Base-by-base conservation (phyloP, 23 red algal species). In the Pyropia haitanensis region DNA sequence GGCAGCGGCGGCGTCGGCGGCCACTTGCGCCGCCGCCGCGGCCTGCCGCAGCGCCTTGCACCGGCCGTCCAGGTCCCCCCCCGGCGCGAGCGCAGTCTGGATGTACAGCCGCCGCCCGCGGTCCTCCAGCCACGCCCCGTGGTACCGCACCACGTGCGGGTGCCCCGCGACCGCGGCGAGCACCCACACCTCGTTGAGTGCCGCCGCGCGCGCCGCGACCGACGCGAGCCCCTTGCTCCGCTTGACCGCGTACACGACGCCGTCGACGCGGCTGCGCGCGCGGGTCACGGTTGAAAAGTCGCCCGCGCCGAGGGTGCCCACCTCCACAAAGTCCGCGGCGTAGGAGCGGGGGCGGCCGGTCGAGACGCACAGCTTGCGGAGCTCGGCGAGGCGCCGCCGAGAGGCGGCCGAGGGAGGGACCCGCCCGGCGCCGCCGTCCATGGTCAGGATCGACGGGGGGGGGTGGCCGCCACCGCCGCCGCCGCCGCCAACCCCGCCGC, bases 201-300 rank as follows among this genome's bases (percentile, higher is more conserved):
- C 82, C 25, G 79, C 80, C 64, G 50, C 64, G 19, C 79, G 63
- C n/a, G 49, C 29, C 19, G 72, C 53, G 58, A 76, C 64, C 22
- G 58, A 51, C 34, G 63, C 28, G 27, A 98, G 66, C 8, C 48
- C 51, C 22, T 59, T 81, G 61, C 79, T 88, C 46, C 70, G 70
- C 67, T 98, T 98, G n/a, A 98, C 52, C 5, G 94, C 94, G 61
- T 98, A 98, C 12, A 68, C 68, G 58, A 79, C 72, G 17, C 94
- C 94, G 65, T 98, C 94, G 2, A 90, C 59, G 14, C 82, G 73
- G 55, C 80, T 64, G 18, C 85, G 80, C 18, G 69, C 94, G 31
- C 82, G 71, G 52, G 75, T 67, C 2, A 98, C 94, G 50, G 74
- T 52, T 2, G 67, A 85, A 72, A 85, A 89, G n/a, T 72, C 80